A percentile compares a stretch with the other conserved stretches of the same genome.
Conservation (phyloP, 2,329 filamentous ascomycete genomes). For the Eurotiales sp. region DNA sequence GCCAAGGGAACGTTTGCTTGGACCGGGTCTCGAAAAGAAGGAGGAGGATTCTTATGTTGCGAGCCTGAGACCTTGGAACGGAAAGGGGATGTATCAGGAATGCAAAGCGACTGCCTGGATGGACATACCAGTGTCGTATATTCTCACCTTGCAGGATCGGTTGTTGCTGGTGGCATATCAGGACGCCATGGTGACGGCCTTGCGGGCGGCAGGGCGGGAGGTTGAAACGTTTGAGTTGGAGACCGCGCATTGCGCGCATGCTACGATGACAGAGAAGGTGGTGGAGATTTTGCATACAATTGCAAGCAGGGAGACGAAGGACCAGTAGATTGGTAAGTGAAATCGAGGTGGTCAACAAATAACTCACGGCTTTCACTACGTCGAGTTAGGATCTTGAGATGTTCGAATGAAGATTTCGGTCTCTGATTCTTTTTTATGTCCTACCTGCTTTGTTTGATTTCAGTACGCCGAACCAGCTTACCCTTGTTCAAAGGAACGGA, state of each 20-base stretch:
- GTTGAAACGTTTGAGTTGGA: conserved; percentile 15
- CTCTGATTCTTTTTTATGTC: too few relatives aligned
- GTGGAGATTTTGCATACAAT: too few relatives aligned
- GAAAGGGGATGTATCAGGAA: conserved; percentile 17
- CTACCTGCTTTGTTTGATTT: too few relatives aligned
- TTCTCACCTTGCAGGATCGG: conserved; percentile 16
- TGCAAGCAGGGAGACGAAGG: too few relatives aligned
- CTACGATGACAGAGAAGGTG: conserved; percentile 1
- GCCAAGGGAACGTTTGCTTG: conserved; percentile 12
- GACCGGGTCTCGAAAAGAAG: not conserved
- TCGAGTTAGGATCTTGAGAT: too few relatives aligned
- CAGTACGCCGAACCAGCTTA: too few relatives aligned
- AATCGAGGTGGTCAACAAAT: too few relatives aligned
- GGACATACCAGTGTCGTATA: conserved; percentile 17
- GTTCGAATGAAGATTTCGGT: too few relatives aligned
- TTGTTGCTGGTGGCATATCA: conserved; percentile 17
- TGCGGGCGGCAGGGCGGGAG: conserved; percentile 11
- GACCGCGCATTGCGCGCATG: conserved; percentile 16
- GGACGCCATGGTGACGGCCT: conserved; percentile 13
- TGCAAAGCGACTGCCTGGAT: conserved; percentile 16
- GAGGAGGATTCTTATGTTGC: conserved; percentile 4
- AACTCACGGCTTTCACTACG: too few relatives aligned
- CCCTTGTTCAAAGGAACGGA: too few relatives aligned
- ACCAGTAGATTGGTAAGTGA: too few relatives aligned
- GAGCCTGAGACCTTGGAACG: conserved; percentile 16